Evolutionary conservation across 31 red algal species (phyloP).

Genomic region (Pterothamnion heteromorphum): DNA sequence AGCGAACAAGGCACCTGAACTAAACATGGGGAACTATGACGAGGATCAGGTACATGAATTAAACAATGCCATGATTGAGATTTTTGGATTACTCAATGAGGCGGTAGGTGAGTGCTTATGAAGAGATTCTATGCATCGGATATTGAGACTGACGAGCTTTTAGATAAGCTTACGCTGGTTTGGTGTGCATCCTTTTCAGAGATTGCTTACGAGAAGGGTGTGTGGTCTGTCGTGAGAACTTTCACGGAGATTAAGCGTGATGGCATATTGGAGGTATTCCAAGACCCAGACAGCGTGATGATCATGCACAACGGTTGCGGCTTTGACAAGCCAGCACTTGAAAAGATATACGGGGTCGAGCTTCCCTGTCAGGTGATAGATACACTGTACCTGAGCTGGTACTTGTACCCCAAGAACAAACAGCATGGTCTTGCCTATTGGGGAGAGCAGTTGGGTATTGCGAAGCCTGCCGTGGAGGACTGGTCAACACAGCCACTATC

Average conservation of each 20-base stretch:
- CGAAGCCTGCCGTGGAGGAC: background rate
- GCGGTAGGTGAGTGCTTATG: too few species aligned
- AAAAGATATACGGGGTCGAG: background rate
- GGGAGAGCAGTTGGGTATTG: background rate
- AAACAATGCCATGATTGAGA: too few species aligned
- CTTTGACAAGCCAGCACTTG: background rate
- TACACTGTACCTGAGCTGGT: background rate
- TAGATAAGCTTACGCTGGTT: background rate
- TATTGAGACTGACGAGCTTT: background rate
- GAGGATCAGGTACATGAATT: too few species aligned
- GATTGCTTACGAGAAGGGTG: background rate
- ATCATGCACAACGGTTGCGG: background rate
- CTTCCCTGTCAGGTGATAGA: background rate
- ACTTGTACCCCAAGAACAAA: background rate
- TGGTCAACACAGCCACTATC: background rate
- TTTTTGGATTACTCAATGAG: too few species aligned
- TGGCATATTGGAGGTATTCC: background rate
- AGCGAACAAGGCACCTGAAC: too few species aligned
- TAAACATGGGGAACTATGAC: too few species aligned
- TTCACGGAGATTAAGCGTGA: background rate
- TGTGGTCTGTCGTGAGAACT: background rate
- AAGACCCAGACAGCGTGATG: background rate
- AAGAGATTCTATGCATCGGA: background rate
- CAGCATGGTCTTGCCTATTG: background rate
- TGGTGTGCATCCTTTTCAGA: background rate